Conservation (phyloP, 768 basidiomycete species). For the Asterophora lycoperdoides region DNA sequence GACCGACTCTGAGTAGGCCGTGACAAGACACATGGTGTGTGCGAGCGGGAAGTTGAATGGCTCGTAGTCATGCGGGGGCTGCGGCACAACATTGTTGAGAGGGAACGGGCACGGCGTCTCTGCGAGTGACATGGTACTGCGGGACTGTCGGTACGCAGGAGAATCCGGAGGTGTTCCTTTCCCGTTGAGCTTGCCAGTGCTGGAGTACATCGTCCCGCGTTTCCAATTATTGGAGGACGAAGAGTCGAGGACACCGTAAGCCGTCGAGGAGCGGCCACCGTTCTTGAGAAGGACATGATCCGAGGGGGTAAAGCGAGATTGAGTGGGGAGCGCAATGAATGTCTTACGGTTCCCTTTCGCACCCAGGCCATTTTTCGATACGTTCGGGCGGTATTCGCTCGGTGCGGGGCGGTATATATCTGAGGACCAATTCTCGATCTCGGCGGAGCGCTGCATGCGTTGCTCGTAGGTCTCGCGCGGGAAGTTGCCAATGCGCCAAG, state of each 20-base stretch:
- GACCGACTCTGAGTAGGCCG: slow-evolving; percentile 95
- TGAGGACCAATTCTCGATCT: slow-evolving; percentile 95
- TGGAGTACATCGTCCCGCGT: slow-evolving; percentile 50
- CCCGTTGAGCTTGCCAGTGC: slow-evolving; percentile 33
- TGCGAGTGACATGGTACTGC: slow-evolving; percentile 73
- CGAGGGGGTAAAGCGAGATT: slow-evolving; percentile 71
- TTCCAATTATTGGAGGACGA: slow-evolving; percentile 50
- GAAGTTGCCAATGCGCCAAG: slow-evolving; percentile 93
- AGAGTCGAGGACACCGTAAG: slow-evolving; percentile 64
- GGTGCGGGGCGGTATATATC: slow-evolving; percentile 96
- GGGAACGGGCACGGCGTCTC: slow-evolving; percentile 92
- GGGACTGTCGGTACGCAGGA: slow-evolving; percentile 67
- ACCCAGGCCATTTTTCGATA: slow-evolving; percentile 63
- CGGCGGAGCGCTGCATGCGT: slow-evolving; percentile 80
- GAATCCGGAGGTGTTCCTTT: slow-evolving; percentile 73
- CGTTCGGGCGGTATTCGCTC: slow-evolving; percentile 85
- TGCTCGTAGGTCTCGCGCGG: slow-evolving; percentile 89
- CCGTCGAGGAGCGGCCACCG: slow-evolving; percentile 54
- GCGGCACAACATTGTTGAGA: slow-evolving; percentile 82
- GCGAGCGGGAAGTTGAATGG: slow-evolving; percentile 95
- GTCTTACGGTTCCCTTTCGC: slow-evolving; percentile 54
- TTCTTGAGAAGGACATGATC: slow-evolving; percentile 50
- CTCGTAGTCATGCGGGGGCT: slow-evolving; percentile 86
- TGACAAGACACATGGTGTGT: slow-evolving; percentile 94
- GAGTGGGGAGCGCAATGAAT: slow-evolving; percentile 51